Base-by-base conservation (phyloP, 2,329 filamentous ascomycete species). In the Chalara sp. region DNA sequence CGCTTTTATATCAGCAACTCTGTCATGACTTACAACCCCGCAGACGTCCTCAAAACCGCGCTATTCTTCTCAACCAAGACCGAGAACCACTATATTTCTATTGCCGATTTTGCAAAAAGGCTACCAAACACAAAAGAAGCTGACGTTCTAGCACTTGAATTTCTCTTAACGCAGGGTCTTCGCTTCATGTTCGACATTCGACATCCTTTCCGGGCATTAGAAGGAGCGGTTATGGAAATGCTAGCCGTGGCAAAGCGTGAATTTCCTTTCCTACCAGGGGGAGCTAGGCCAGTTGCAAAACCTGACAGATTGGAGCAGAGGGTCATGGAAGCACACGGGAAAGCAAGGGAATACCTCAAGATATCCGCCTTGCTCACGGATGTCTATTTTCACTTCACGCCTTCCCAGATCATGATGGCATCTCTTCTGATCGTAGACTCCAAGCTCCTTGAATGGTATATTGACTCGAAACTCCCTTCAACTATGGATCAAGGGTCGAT, bases 1-100 rank as follows among this genome's bases (percentile, higher is more conserved):
- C 87, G 93, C 52, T 97, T 99, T 76, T 99, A 97, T 72, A 79
- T 96, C 37, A 92, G 87, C 63, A 96, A 97, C 70, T 95, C 88
- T 40, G 82, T 91, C 63, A 96, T 97, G 88, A 96, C 91, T 32
- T 97, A 99, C 66, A 88, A 92, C 55, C 92, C 91, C 0, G 87
- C 88, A 55, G 84, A 89, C 56, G 87, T 97, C 58, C 83, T 95
- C 66, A 89, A 91, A 65, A 93, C 90, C 32, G 89, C 87, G 35
- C 79, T 99, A 49, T 97, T 95, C 74, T 87, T 99, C 57, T 90
- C 90, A 7, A 90, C 86, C 62, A 99, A 99, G 71, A 89, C 89
- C 5, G 92, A 99, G 64, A 89, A 89, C 53, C 81, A 84, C 66
- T 91, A 92, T 67, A 57, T 59, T 44, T 52, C 56, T 6, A 72